Conservation (phyloP, 176 grass and related monocot genomes). For the Eremochloa ophiuroides region DNA sequence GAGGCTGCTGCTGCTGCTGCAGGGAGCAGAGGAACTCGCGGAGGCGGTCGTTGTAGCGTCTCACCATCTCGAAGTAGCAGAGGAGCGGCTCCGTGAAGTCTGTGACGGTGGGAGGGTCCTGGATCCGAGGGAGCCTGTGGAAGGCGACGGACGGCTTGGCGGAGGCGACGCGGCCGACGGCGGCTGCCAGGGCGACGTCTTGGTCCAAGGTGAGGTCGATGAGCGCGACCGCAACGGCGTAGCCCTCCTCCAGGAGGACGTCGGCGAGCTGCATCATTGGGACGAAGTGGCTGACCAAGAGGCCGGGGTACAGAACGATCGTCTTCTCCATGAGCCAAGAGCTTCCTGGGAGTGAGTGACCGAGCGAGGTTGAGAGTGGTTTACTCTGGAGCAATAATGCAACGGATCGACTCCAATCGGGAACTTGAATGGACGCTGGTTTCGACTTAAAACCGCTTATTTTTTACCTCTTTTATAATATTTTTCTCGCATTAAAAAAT, state of each 20-base stretch:
- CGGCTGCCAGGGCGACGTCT: background rate
- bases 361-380: no score
- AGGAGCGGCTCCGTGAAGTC: background rate
- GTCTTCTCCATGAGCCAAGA: background rate
- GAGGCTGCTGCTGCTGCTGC: no score
- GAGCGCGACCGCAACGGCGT: conserved; percentile 21
- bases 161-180: conserved; percentile 20
- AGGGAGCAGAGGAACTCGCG: conserved; percentile 25
- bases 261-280: conserved; percentile 35
- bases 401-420: no score
- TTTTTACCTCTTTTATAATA: no score
- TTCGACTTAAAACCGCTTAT: no score
- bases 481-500: no score
- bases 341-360: no score
- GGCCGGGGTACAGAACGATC: conserved; percentile 33
- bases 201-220: conserved; percentile 6
- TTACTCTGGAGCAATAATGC: no score
- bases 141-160: conserved; percentile 27
- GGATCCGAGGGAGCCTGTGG: conserved; percentile 8
- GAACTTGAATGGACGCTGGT: no score
- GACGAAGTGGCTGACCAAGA: conserved; percentile 22
- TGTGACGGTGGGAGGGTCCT: background rate
- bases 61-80: background rate
- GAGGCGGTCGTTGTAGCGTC: conserved; percentile 19
- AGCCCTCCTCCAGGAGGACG: conserved; percentile 8